Base-by-base conservation (phyloP, 805 yeast genomes). In the Candida ficus region DNA sequence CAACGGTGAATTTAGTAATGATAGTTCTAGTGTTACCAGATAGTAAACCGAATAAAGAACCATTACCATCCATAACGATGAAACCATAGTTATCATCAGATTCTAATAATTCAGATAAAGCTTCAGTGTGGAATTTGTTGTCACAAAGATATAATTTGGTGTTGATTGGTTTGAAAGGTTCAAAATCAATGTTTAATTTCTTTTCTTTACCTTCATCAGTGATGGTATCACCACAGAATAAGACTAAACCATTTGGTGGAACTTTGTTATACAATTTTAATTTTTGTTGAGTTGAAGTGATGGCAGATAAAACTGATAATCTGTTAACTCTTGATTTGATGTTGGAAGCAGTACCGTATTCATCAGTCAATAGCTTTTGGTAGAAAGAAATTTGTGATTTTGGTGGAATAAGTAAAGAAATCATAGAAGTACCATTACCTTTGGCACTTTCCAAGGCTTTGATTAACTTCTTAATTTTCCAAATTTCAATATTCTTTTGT, bases 371-470 rank as follows among this genome's bases (percentile, higher is more conserved):
- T 90, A 87, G 84, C 67, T 86, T 90, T 60, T 83, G 89, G 43
- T 75, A 76, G 57, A 87, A 76, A 11, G 98, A 75, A 57, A 93
- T 83, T 68, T 93, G 99, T 44, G 95, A 91, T 63, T 78, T 82
- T 55, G 99, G 99, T 32, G 99, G 96, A 50, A 90, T 87, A 55
- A 93, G 86, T 62, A 93, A 73, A 21, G 97, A 89, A 61, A 93
- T 93, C 98, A 93, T 93, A 19, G 99, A 93, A 35, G 99, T 93
- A 66, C 99, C 99, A 63, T 91, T 93, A 65, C 99, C 99, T 65
- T 96, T 79, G 39, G 98, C 98, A 56, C 69, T 70, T 62, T 93
- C 93, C 54, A 93, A 75, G 45, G 83, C 78, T 67, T 85, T 85
- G 75, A 90, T 78, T 66, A 88, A 75, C 70, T 93, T 93, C 75